A percentile compares a stretch with the other conserved stretches of the same genome.
phyloP scores from a whole-genome alignment of 2,329 filamentous ascomycete species.

The Ceratocystiopsis minuta region DNA sequence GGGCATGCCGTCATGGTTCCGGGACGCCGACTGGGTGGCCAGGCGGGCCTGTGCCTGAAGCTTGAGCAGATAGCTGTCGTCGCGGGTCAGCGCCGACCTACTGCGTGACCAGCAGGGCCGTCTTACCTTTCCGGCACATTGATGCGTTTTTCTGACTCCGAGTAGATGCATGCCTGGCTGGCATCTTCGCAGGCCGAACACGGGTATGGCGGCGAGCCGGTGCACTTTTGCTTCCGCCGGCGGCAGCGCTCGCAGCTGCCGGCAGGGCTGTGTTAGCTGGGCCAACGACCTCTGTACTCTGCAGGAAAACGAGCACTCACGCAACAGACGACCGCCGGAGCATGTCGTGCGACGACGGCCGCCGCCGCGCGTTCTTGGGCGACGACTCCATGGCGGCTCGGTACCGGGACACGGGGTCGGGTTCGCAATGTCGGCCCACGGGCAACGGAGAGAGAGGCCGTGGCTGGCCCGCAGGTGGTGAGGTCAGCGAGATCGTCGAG shows the following conservation, averaged over 20 bases:
- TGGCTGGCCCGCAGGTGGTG: too few relatives aligned
- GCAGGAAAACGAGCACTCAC: not conserved
- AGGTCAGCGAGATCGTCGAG: too few relatives aligned
- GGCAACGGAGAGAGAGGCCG: too few relatives aligned
- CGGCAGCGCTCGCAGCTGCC: constrained; percentile 1
- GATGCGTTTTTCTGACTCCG: constrained; percentile 1
- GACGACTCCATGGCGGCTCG: not conserved
- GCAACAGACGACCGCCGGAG: not conserved
- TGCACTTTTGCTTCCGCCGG: constrained; percentile 1
- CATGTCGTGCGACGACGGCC: not conserved
- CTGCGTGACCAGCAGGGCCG: not conserved
- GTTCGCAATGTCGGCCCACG: too few relatives aligned
- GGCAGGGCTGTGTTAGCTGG: not conserved
- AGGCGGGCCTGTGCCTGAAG: not conserved
- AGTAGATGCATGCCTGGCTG: not conserved
- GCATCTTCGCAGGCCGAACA: constrained; percentile 1
- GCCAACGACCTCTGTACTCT: too few relatives aligned
- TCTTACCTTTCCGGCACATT: constrained; percentile 1
- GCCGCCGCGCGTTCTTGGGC: not conserved
- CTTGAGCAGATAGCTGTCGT: not conserved
- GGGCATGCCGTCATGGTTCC: constrained; percentile 1
- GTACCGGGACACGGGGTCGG: too few relatives aligned
- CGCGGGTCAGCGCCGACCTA: not conserved
- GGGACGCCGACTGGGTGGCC: not conserved
- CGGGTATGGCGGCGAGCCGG: not conserved